These are phyloP conservation scores for Amauroascus verrucosus DNA, from an alignment of 2,329 filamentous ascomycete species.

Conservation along the genomic window DNA sequence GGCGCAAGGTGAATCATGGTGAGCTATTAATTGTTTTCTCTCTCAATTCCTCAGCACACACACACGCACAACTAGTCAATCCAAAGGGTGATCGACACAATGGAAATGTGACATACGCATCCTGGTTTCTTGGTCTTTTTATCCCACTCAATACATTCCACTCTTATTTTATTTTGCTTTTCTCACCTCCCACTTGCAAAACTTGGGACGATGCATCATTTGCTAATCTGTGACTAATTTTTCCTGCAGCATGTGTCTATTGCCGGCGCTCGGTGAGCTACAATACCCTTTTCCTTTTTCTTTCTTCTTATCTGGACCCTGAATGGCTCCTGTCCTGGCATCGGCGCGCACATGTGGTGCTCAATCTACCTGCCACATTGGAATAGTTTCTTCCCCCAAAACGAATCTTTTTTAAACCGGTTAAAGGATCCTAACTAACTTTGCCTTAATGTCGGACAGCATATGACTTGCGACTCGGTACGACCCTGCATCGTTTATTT, in stretches of 20 bases:
- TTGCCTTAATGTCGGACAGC: constrained; percentile 46
- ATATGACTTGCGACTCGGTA: constrained; percentile 91
- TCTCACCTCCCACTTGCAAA: constrained; percentile 17
- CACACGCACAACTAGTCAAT: too few species aligned
- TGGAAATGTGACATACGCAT: constrained; percentile 6
- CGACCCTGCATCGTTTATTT: constrained; percentile 28
- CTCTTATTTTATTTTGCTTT: too few species aligned
- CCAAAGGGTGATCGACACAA: constrained; percentile 4
- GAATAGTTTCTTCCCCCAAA: not conserved
- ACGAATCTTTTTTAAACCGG: not conserved
- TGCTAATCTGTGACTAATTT: constrained; percentile 34
- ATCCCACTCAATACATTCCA: constrained; percentile 3
- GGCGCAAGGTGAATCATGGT: constrained; percentile 86
- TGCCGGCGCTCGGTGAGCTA: constrained; percentile 78
- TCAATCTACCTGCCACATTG: not conserved
- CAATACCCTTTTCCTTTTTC: constrained; percentile 15
- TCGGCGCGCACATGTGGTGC: constrained; percentile 16
- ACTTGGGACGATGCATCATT: constrained; percentile 3
- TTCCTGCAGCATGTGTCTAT: constrained; percentile 70
- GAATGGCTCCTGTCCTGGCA: constrained; percentile 19
- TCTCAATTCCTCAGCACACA: constrained; percentile 12
- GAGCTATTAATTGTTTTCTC: constrained; percentile 36
- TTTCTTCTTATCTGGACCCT: constrained; percentile 20
- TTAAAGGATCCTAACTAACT: constrained; percentile 7
- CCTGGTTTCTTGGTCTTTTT: constrained; percentile 8